These are phyloP conservation scores for Aureobasidium sp. DNA, from an alignment of 2,329 filamentous ascomycete species.

Conservation along the genomic window DNA sequence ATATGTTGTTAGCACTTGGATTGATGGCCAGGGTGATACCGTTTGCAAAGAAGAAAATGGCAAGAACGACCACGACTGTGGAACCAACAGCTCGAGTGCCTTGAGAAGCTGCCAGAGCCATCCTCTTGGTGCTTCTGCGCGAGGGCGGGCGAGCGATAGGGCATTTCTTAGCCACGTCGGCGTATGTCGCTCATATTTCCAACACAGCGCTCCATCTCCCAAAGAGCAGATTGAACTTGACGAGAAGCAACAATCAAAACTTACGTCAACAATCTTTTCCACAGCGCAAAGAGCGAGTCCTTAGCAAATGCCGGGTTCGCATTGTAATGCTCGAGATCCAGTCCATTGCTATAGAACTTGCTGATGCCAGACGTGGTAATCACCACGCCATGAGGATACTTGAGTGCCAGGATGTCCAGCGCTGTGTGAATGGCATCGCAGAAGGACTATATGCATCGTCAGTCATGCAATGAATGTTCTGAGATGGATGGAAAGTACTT, in stretches of 20 bases:
- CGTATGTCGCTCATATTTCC: no score
- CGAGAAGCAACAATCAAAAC: not conserved
- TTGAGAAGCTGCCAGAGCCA: not conserved
- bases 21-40: not conserved
- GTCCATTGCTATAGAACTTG: conserved; percentile 78
- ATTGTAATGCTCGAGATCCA: conserved; percentile 64
- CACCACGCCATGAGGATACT: conserved; percentile 61
- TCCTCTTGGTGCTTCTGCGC: no score
- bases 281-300: conserved; percentile 54
- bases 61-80: not conserved
- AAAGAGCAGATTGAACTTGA: not conserved
- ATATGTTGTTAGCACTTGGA: not conserved
- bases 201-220: no score
- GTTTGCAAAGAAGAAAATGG: not conserved
- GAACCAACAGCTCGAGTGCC: not conserved
- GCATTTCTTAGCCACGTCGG: not conserved
- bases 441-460: conserved; percentile 35
- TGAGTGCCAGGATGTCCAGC: conserved; percentile 66
- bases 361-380: conserved; percentile 65
- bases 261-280: conserved; percentile 54
- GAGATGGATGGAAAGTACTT: not conserved
- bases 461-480: not conserved
- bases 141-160: not conserved
- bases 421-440: conserved; percentile 59
- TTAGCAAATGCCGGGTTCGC: conserved; percentile 52